Base-by-base conservation (phyloP, 768 basidiomycete genomes). In the Tylopilus balloui region DNA sequence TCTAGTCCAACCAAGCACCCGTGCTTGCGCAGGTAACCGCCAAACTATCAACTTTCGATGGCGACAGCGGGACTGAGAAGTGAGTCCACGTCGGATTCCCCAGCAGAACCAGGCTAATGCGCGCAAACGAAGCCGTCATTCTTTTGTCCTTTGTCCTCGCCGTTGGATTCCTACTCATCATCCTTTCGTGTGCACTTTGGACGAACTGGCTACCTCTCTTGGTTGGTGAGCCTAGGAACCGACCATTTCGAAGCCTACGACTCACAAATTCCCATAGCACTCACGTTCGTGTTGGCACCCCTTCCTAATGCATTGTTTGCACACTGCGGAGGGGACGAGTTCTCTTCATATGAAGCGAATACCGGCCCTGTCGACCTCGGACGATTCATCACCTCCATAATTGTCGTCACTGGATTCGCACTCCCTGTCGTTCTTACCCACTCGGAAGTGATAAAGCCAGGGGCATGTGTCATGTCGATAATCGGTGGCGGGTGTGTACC, bases 101-200 rank as follows among this genome's bases (percentile, higher is more conserved):
- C 19, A 20, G 25, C 20, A 28, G 23, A 34, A 57, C 25, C 24
- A 23, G 29, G 19, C 45, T 56, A 10, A 41, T 23, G 14, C 37
- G 46, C 37, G 46, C 21, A 3, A 40, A 55, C 4, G 41, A 64
- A 97, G 94, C 92, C 63, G 93, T 98, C 55, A 93, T 98, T 60
- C 77, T 97, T 45, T 84, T 99, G 39, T 94, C 96, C 2, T 97
- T 99, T 71, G 91, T 97, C 45, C 85, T 99, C 42, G 96, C 96
- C 6, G 79, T 95, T 14, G 96, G 96, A n/a, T 99, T 99, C 74
- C 73, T 99, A 50, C 81, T 98, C 63, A 90, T 98, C 63, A 99
- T 99, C 67, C 84, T 99, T 20, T 92, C 92, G 1, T 98, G 96
- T 66, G 96, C 96, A 7, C 73, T 98, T 25, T 98, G 87, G 86